phyloP scores from a whole-genome alignment of 495 filamentous ascomycete genomes.

The Hapsidospora chrysogenum region DNA sequence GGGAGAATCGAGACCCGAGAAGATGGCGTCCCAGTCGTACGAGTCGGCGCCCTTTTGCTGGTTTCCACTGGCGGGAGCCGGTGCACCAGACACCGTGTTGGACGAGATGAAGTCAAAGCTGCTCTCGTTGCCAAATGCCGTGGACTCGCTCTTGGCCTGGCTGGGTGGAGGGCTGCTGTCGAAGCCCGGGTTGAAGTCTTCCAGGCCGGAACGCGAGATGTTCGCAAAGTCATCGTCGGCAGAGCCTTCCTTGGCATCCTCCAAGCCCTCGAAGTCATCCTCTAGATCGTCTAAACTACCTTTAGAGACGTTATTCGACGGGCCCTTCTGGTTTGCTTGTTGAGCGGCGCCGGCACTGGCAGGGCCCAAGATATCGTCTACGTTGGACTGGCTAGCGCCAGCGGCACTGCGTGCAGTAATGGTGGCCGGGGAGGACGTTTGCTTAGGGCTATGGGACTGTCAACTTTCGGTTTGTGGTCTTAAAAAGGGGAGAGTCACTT shows the following conservation, averaged over 20 bases:
- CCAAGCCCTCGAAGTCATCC: conserved; percentile 72
- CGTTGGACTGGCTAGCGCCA: conserved; percentile 8
- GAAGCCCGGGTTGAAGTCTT: conserved; percentile 52
- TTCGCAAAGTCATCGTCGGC: conserved; percentile 72
- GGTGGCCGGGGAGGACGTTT: conserved; percentile 8
- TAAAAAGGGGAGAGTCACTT: no score
- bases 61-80: conserved; percentile 30
- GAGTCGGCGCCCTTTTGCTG: conserved; percentile 22
- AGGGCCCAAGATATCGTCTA: conserved; percentile 17
- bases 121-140: conserved; percentile 27
- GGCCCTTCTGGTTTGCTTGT: no score
- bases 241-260: conserved; percentile 82
- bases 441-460: neutral
- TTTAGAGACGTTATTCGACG: conserved; percentile 16
- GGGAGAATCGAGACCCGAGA: conserved; percentile 55
- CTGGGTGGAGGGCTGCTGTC: conserved; percentile 38
- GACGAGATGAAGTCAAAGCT: conserved; percentile 32
- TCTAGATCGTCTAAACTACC: conserved; percentile 60
- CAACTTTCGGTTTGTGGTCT: no score
- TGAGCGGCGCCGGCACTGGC: conserved; percentile 8
- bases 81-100: conserved; percentile 29
- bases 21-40: conserved; percentile 94
- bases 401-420: conserved; percentile 4
- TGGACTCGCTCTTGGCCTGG: conserved; percentile 31
- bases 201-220: conserved; percentile 38